Conservation (phyloP, 345 rosid genomes). For the Populus pruinosa region DNA sequence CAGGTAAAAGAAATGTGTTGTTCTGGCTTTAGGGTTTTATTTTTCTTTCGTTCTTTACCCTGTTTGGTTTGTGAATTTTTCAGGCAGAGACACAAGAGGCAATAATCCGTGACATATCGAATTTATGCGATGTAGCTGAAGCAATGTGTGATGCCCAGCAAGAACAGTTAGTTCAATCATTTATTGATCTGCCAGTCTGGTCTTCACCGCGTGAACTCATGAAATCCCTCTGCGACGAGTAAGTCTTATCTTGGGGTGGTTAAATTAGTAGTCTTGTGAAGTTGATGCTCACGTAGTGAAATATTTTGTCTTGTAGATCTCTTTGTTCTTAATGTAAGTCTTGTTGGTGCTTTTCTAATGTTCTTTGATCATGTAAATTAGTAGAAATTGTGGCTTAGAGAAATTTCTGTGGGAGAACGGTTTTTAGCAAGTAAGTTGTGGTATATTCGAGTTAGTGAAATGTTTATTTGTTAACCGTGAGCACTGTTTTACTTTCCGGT, state of each 20-base stretch:
- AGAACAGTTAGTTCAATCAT: constrained; percentile 38
- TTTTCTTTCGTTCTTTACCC: neutral
- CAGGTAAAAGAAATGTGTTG: constrained; percentile 44
- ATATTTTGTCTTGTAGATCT: too few relatives aligned
- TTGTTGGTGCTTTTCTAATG: too few relatives aligned
- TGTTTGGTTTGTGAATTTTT: constrained; percentile 2
- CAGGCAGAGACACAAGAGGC: constrained; percentile 72
- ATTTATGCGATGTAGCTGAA: constrained; percentile 65
- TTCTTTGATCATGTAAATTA: too few relatives aligned
- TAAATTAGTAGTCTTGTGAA: neutral
- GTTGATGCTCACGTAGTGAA: too few relatives aligned
- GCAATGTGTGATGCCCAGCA: constrained; percentile 48
- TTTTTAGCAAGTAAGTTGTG: too few relatives aligned
- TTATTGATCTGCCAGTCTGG: constrained; percentile 69
- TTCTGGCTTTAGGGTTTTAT: neutral
- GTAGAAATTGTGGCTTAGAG: too few relatives aligned
- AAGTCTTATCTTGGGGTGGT: constrained; percentile 2
- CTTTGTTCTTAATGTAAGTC: too few relatives aligned
- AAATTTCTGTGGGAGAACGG: too few relatives aligned
- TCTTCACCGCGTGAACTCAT: constrained; percentile 60
- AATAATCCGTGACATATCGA: constrained; percentile 43
- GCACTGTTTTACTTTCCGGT: too few relatives aligned
- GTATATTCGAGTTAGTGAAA: too few relatives aligned
- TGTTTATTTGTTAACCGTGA: too few relatives aligned
- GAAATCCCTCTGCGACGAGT: constrained; percentile 48